Evolutionary conservation across 106 monocot genomes (phyloP), one percentile per base, ranked within the genome.

Genomic region (Apostasia ramifera): DNA sequence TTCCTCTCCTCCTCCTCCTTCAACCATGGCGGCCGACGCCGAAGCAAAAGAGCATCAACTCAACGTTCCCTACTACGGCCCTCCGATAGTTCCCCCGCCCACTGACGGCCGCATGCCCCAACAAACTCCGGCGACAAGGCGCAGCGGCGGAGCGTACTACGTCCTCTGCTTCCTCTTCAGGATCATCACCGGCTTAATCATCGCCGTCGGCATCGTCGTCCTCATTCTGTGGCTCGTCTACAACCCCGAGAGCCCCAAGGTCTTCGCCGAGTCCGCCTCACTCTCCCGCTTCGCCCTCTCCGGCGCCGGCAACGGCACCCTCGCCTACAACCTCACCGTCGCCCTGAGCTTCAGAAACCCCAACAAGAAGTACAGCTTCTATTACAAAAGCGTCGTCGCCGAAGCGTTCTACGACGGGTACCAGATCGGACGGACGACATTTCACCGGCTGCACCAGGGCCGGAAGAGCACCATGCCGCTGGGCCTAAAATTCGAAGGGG

Each of bases 271-370:
- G 2, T 15, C 65, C 48, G 65, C 65, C 65, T 14, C 26, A 1
- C 65, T 65, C 43, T 65, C 65, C 2, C 15, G 6, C 47, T 65
- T 65, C 65, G 48, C 15, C n/a, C 47, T 65, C 65, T 65, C 65
- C 65, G 7, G 4, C 6, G 13, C 45, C 26, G 65, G n/a, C 47
- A 47, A 47, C 48, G 3, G 48, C 8, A 3, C 68, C 40, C 53
- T 68, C 3, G 8, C 53, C 53, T 73, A 79, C 68, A 50, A 73
- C 73, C 62, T 79, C 47, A 55, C 73, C 62, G 12, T 79, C 6
- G 52, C 45, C 52, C 40, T 79, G 40, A 73, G 68, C 68, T n/a
- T 79, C 15, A 41, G 73, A 8, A 79, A 79, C 45, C 73, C 79
- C 38, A 70, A 71, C 70, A 57, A 71, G 60, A 68, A 44, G 54